Evolutionary conservation across 768 basidiomycete genomes (phyloP).

Genomic region (Cyclocybe aegerita): DNA sequence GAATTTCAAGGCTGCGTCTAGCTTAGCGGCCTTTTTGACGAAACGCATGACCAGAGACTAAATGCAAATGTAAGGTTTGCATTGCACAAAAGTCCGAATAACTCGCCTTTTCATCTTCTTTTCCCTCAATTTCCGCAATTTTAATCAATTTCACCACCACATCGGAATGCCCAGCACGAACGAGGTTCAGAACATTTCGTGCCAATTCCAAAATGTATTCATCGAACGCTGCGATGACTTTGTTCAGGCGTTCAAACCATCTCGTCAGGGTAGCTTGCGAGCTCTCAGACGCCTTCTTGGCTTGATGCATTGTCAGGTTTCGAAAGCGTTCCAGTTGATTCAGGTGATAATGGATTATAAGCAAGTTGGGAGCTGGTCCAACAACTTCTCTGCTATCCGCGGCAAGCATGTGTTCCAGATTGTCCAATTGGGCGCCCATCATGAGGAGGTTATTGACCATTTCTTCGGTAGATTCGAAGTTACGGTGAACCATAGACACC

Average conservation of each 20-base stretch:
- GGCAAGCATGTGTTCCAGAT: slow-evolving; percentile 75
- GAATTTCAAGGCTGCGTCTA: slow-evolving; percentile 92
- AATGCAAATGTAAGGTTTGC: slow-evolving; percentile 3
- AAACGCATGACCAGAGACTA: slow-evolving; percentile 93
- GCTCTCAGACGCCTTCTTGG: slow-evolving; percentile 73
- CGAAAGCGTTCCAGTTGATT: slow-evolving; percentile 92
- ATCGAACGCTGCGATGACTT: slow-evolving; percentile 81
- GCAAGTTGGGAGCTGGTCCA: slow-evolving; percentile 85
- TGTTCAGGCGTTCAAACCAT: slow-evolving; percentile 85
- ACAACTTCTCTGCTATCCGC: slow-evolving; percentile 75
- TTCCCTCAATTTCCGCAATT: slow-evolving; percentile 90
- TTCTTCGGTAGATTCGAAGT: slow-evolving; percentile 92
- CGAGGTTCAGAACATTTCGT: slow-evolving; percentile 73
- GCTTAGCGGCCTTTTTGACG: slow-evolving; percentile 90
- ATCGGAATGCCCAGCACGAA: slow-evolving; percentile 73
- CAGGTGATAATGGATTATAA: slow-evolving; percentile 88
- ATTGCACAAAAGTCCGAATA: neutral
- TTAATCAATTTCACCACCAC: slow-evolving; percentile 94
- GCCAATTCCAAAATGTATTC: slow-evolving; percentile 79
- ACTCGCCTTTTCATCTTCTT: slow-evolving; percentile 89
- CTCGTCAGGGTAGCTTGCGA: slow-evolving; percentile 68
- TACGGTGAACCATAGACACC: slow-evolving; percentile 95
- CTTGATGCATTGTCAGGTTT: slow-evolving; percentile 93
- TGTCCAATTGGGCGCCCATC: slow-evolving; percentile 83
- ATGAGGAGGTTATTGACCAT: slow-evolving; percentile 94